Conservation (phyloP, 495 filamentous ascomycete species). For the Aspergillus affinis region DNA sequence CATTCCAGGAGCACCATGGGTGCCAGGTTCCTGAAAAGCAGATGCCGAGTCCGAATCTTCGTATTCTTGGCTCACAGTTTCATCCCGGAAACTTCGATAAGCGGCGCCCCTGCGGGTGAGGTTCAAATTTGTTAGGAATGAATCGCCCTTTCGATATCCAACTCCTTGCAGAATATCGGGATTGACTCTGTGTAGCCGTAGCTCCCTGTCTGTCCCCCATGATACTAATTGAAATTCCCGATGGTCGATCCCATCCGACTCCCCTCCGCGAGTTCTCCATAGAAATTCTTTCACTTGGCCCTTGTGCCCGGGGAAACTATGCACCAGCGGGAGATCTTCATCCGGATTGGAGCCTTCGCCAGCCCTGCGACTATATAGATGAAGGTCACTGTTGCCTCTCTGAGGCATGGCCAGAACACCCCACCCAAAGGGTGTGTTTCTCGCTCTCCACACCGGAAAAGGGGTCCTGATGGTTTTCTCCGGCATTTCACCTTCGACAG, state of each 20-base stretch:
- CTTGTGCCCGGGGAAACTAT: constrained; percentile 77
- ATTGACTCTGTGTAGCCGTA: constrained; percentile 76
- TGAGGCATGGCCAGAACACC: constrained; percentile 91
- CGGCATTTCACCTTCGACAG: constrained; percentile 57
- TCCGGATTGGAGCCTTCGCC: constrained; percentile 44
- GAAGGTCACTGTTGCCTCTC: constrained; percentile 77
- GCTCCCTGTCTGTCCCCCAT: constrained; percentile 83
- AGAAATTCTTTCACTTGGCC: constrained; percentile 91
- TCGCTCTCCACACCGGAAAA: constrained; percentile 88
- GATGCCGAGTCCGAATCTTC: constrained; percentile 39
- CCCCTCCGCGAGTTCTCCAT: constrained; percentile 76
- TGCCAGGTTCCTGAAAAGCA: constrained; percentile 21
- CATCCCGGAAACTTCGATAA: constrained; percentile 84
- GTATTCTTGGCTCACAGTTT: constrained; percentile 34
- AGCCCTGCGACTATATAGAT: constrained; percentile 75
- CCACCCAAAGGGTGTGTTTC: constrained; percentile 90
- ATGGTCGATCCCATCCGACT: constrained; percentile 74
- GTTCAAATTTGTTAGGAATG: constrained; percentile 62
- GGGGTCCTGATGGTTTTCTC: constrained; percentile 75
- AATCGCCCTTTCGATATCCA: constrained; percentile 72
- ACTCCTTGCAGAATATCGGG: constrained; percentile 63
- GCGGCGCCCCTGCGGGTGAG: constrained; percentile 77
- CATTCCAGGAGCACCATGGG: constrained; percentile 40
- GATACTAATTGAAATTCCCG: constrained; percentile 92
- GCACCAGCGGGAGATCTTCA: constrained; percentile 55